Evolutionary conservation across 2,329 filamentous ascomycete species (phyloP), one percentile per base, ranked within the genome.

Genomic region (Botrytis galanthina): DNA sequence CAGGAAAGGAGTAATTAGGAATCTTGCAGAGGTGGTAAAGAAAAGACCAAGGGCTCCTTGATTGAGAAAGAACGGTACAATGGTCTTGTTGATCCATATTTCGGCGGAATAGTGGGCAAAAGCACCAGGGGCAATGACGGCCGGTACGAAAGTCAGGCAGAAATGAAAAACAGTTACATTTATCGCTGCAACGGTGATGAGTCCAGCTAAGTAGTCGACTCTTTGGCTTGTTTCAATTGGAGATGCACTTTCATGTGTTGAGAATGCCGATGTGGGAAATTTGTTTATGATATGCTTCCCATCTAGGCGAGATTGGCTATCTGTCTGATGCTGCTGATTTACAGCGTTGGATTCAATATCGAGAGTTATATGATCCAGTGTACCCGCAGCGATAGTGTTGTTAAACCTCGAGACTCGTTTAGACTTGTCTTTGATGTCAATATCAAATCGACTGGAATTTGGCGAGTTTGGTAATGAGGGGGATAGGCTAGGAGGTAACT

Each of bases 41-140:
- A 86, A 86, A 37, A 84, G 83, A 32, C 84, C 84, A 20, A 86
- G 83, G 83, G 84, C 85, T 73, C 85, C 81, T 60, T 83, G 83
- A 46, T 85, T 84, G 51, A 86, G 81, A 18, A 86, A 76, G 74
- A 83, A 85, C 1, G 84, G 82, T 0, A 82, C 82, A 32, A 85
- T 77, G 18, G 83, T 83, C 74, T 82, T 83, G 46, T 82, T 81
- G 3, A 83, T 80, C 81, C 82, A 83, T 37, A 77, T 78, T 73
- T 86, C 84, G 10, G 81, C 83, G 7, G 76, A 69, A 68, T 84
- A 82, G 73, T 85, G 71, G 20, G 73, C 51, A 78, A 72, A 48
- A 76, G 79, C 26, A 78, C 81, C 18, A 78, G 80, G 0, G 81
- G 79, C 46, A 26, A 82, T 80, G 35, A 68, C 64, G 4, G 81